Evolutionary conservation across 2,329 filamentous ascomycete species (phyloP).

Genomic region (Colletotrichum karsti): DNA sequence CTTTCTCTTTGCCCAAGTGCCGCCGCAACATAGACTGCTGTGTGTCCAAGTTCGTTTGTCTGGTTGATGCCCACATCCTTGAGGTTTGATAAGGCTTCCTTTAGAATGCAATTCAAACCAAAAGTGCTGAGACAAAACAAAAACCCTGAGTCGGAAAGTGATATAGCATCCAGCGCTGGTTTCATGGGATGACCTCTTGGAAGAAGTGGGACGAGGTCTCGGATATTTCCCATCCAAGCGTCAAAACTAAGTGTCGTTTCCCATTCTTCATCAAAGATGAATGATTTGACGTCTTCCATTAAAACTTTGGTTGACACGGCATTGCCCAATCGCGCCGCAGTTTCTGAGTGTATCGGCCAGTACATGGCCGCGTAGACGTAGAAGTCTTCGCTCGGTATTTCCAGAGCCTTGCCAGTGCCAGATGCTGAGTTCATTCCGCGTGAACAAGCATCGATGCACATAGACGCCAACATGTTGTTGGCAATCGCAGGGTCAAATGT

Average conservation of each 20-base stretch:
- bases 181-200: neutral
- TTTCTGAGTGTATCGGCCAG: neutral
- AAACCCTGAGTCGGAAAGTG: neutral
- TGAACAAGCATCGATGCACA: neutral
- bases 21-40: neutral
- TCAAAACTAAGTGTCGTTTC: neutral
- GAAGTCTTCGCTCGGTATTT: neutral
- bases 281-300: no score
- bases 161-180: neutral
- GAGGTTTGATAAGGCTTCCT: neutral
- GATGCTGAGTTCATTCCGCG: accelerated
- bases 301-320: no score
- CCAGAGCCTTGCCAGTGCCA: no score
- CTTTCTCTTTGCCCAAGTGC: neutral
- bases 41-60: neutral
- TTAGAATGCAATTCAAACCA: neutral
- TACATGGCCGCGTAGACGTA: neutral
- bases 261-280: neutral
- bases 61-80: neutral
- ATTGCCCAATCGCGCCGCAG: accelerated
- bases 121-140: neutral
- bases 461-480: neutral
- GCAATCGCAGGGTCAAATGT: neutral
- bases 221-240: neutral
- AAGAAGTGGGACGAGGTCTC: neutral